Conservation (phyloP, 148 eudicot genomes). For the Rheum nobile region DNA sequence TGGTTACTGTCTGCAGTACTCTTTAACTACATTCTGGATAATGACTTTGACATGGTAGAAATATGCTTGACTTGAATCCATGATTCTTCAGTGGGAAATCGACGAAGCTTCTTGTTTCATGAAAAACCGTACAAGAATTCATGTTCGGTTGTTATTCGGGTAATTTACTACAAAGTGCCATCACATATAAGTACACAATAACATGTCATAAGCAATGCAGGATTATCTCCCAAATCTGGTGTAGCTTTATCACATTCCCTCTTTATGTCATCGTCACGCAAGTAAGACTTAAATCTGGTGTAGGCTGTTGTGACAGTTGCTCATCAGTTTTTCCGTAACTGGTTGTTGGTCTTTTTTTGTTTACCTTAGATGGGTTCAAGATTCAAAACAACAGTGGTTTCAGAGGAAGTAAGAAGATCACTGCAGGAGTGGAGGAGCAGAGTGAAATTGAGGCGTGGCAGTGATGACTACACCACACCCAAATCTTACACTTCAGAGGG, state of each 20-base stretch:
- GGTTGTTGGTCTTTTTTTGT: not conserved
- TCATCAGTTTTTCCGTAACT: not conserved
- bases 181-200: not conserved
- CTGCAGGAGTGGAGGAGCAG: slow-evolving; percentile 54
- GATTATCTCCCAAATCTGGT: slow-evolving; percentile 60
- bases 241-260: slow-evolving; percentile 74
- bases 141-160: slow-evolving; percentile 66
- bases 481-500: not conserved
- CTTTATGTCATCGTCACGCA: slow-evolving; percentile 68
- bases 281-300: slow-evolving; percentile 14
- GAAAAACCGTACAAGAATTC: slow-evolving; percentile 28
- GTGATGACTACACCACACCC: not conserved
- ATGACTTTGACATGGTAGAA: not conserved
- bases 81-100: slow-evolving; percentile 52
- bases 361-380: slow-evolving; percentile 60
- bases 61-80: not conserved
- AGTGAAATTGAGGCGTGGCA: slow-evolving; percentile 21
- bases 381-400: slow-evolving; percentile 45
- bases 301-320: not conserved
- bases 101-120: slow-evolving; percentile 45
- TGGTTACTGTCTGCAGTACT: not conserved
- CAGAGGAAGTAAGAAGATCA: slow-evolving; percentile 45
- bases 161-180: slow-evolving; percentile 8
- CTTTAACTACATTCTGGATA: too few species aligned
- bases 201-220: slow-evolving; percentile 14